These are phyloP conservation scores for Fusarium goolgardi DNA, from an alignment of 2,329 filamentous ascomycete species.

Conservation along the genomic window DNA sequence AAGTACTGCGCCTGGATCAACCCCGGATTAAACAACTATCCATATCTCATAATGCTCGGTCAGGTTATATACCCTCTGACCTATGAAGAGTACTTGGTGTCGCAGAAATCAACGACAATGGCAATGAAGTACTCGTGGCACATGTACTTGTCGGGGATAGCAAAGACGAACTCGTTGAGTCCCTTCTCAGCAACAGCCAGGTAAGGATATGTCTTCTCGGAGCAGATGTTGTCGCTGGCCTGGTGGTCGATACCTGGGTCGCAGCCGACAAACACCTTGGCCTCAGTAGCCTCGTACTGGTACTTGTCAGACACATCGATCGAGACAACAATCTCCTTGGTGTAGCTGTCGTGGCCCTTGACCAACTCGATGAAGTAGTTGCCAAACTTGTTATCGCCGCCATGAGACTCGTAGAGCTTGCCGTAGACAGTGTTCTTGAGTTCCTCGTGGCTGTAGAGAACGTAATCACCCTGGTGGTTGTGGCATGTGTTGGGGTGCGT, in stretches of 20 bases:
- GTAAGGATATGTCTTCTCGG: conserved; percentile 15
- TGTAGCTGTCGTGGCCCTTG: conserved; percentile 10
- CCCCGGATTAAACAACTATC: conserved; percentile 7
- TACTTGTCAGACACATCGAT: conserved; percentile 36
- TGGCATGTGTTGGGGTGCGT: conserved; percentile 38
- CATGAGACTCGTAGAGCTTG: conserved; percentile 6
- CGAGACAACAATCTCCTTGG: conserved; percentile 28
- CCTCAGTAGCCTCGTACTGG: conserved; percentile 14
- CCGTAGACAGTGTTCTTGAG: conserved; percentile 32
- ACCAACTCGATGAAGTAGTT: conserved; percentile 35
- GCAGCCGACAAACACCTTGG: conserved; percentile 3
- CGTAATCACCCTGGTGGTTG: conserved; percentile 31
- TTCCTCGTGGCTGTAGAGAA: conserved; percentile 26
- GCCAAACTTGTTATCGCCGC: conserved; percentile 20
- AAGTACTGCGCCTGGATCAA: conserved; percentile 4
- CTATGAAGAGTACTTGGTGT: conserved; percentile 21
- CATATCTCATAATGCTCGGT: background rate
- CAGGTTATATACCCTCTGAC: background rate
- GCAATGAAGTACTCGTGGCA: conserved; percentile 43
- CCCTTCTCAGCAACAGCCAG: conserved; percentile 13
- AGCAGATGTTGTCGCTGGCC: background rate
- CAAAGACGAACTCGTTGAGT: conserved; percentile 15
- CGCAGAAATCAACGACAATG: conserved; percentile 44
- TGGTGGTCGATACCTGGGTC: background rate
- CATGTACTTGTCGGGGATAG: conserved; percentile 21